Evolutionary conservation across 164 flowering plant species (phyloP).

Genomic region (Dillenia turbinata): DNA sequence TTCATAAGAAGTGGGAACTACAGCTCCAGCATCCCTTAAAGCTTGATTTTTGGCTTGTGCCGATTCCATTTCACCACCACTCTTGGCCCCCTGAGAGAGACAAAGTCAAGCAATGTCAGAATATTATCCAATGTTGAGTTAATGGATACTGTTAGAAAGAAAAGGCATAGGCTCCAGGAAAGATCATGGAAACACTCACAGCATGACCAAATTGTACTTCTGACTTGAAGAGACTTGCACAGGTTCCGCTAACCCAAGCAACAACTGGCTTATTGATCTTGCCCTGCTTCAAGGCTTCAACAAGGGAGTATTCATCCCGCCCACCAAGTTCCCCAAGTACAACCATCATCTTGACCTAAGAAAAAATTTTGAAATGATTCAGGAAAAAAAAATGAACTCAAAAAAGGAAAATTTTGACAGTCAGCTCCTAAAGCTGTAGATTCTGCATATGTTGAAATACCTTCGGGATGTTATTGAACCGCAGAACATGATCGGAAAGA

Average conservation of each 20-base stretch:
- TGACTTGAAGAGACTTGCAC: conserved; percentile 95
- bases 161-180: background rate
- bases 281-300: conserved; percentile 95
- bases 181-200: conserved; percentile 44
- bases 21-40: conserved; percentile 87
- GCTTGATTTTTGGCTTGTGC: conserved; percentile 99
- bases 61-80: conserved; percentile 99
- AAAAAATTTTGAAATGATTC: conserved; percentile 3
- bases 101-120: conserved; percentile 2
- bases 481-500: conserved; percentile 91
- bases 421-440: background rate
- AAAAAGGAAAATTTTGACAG: background rate
- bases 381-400: background rate
- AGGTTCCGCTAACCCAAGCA: conserved; percentile 99
- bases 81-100: conserved; percentile 79
- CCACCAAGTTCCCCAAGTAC: conserved; percentile 99
- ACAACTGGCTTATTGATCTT: conserved; percentile 93
- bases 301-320: conserved; percentile 93
- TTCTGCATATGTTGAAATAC: conserved; percentile 25
- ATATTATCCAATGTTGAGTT: background rate
- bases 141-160: background rate
- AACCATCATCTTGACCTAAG: conserved; percentile 92
- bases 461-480: conserved; percentile 98
- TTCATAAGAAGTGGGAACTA: conserved; percentile 95
- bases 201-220: conserved; percentile 99